Base-by-base conservation (phyloP, 768 basidiomycete genomes). In the Podaxis mareebaensis region DNA sequence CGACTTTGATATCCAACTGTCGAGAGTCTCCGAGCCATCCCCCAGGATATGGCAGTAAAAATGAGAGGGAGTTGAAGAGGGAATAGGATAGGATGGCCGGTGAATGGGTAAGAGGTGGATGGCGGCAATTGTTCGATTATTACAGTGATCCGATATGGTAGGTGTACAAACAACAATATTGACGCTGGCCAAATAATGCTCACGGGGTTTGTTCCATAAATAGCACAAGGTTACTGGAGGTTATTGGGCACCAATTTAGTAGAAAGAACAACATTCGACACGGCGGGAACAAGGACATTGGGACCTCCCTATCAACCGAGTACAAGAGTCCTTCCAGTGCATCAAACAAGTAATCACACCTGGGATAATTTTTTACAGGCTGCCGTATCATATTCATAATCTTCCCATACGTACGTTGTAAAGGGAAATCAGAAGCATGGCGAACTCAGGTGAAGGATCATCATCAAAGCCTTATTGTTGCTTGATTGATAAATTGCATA, bases 11-110 rank as follows among this genome's bases (percentile, higher is more conserved):
- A 73, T 33, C 78, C 77, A 53, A 69, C 58, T 33, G 76, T 72
- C 26, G 78, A 76, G 46, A 83, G 70, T 72, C 77, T 83, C 65
- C 80, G 79, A 20, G 83, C 77, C 83, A 85, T 84, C 70, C 81
- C 73, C 65, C 66, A 60, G 63, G 42, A 33, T 49, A 36, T 42
- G 67, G 48, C 54, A 52, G 53, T n/a, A 26, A 48, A 36, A 51
- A 33, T 13, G 40, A 17, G 33, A 52, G 26, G 38, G n/a, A 46
- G 15, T 60, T 46, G 39, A 11, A 57, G 39, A 3, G 38, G 59
- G 11, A 28, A 55, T 6, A 38, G 40, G 44, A 36, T 13, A 13
- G 17, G 42, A 53, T 42, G 38, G 17, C 8, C 8, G 24, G 15
- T 39, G 58, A 39, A 20, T 38, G n/a, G 20, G 61, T 36, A 53